Evolutionary conservation across 1,139 yeast genomes (phyloP), one percentile per base, ranked within the genome.

Genomic region (Suhomyces wounanorum): DNA sequence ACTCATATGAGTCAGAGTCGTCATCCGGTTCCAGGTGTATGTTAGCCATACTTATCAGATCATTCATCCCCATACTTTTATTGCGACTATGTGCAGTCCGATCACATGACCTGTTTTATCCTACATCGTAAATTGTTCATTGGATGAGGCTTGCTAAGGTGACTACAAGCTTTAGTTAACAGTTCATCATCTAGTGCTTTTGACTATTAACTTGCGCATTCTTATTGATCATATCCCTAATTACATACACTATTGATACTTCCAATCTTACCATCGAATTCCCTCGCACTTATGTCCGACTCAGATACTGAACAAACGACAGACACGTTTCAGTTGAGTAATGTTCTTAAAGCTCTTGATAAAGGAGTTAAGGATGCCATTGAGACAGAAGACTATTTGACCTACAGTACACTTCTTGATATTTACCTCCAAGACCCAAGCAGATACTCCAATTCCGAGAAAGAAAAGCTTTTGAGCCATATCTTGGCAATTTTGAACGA

Each of bases 351-450:
- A 38, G 62, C 61, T 45, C 63, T 77, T 39, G 62, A 65, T 23
- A 52, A 53, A 10, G 79, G 78, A 1, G 74, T 76, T n/a, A 50
- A 58, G 7, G 80, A 75, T 26, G 74, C 75, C 13, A 56, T 63
- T 26, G 76, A 70, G 52, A 64, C 79, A 8, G 70, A 77, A 13
- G 96, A 89, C 66, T 88, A 72, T 63, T 68, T 89, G 38, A 79
- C 89, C n/a, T 89, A 84, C 60, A 80, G 88, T 28, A 87, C 96
- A 0, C 68, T 89, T 26, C 65, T 89, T 40, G 96, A 89, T 53
- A 70, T 85, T 44, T 77, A 84, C 59, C 65, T 87, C 23, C 51
- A 73, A 11, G 83, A 83, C 40, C 81, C 84, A 3, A 44, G 59
- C 2, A 61, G 69, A 10, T 86, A 76, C 64, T 55, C 76, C 17